Conservation (phyloP, 2,329 filamentous ascomycete species). For the Stagonosporopsis chrysanthemi region DNA sequence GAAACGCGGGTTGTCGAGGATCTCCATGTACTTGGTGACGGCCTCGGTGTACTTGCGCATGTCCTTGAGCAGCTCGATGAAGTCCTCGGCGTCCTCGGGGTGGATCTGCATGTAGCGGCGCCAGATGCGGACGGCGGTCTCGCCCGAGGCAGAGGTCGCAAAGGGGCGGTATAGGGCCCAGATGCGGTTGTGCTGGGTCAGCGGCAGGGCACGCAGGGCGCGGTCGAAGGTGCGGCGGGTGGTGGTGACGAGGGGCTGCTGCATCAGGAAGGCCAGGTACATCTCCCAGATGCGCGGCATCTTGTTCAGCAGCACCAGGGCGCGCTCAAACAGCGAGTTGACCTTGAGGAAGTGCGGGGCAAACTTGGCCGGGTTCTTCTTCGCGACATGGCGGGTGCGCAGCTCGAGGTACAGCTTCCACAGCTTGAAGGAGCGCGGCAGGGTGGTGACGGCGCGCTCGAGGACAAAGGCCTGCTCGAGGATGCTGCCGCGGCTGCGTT, state of each 20-base stretch:
- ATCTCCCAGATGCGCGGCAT: conserved; percentile 99
- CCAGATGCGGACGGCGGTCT: conserved; percentile 93
- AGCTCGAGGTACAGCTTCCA: conserved; percentile 98
- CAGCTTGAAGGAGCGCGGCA: conserved; percentile 95
- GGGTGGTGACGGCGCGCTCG: conserved; percentile 86
- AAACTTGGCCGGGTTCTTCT: conserved; percentile 82
- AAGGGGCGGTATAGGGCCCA: conserved; percentile 93
- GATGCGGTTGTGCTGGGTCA: conserved; percentile 94
- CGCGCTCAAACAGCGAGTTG: conserved; percentile 91
- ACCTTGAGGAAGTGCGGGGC: conserved; percentile 88
- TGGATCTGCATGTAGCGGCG: conserved; percentile 96
- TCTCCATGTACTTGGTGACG: conserved; percentile 86
- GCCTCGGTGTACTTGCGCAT: conserved; percentile 89
- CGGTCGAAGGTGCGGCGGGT: conserved; percentile 91
- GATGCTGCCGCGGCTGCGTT: conserved; percentile 81
- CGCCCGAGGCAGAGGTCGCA: conserved; percentile 86
- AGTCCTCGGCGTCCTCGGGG: conserved; percentile 93
- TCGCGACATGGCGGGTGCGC: conserved; percentile 79
- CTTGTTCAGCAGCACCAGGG: conserved; percentile 93
- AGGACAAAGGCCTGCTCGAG: conserved; percentile 88
- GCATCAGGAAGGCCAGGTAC: conserved; percentile 88
- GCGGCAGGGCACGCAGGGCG: conserved; percentile 86
- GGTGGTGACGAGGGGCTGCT: conserved; percentile 88
- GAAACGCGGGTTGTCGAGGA: conserved; percentile 90
- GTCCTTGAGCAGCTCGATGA: conserved; percentile 85